phyloP scores from a whole-genome alignment of 257 asterid genomes.

The Nicotiana paniculata region DNA sequence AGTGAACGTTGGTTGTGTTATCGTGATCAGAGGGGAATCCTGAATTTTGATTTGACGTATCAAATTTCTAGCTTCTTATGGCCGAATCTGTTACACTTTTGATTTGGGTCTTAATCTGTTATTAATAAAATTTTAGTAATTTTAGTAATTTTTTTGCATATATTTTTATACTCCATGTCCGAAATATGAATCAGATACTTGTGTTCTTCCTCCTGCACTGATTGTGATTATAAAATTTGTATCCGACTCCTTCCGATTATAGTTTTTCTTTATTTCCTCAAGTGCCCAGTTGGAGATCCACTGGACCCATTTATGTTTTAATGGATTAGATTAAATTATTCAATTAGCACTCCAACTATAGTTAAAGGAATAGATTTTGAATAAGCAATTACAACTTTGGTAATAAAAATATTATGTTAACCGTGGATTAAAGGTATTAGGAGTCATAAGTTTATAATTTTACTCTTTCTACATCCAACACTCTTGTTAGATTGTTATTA shows the following conservation, averaged over 20 bases:
- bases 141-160: too few species aligned
- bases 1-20: background rate
- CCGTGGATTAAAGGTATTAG: background rate
- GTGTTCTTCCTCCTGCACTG: too few species aligned
- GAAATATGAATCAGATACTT: too few species aligned
- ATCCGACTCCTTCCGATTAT: background rate
- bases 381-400: background rate
- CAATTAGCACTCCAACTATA: background rate
- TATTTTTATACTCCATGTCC: too few species aligned
- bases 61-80: too few species aligned
- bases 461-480: background rate
- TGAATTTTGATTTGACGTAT: too few species aligned
- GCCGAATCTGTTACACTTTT: too few species aligned
- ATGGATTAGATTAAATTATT: too few species aligned
- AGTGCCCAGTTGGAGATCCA: background rate
- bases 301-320: background rate
- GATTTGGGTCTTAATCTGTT: too few species aligned
- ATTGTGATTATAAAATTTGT: background rate
- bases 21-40: background rate
- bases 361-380: background rate
- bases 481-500: background rate
- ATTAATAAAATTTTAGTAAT: too few species aligned
- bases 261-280: too few species aligned
- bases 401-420: background rate
- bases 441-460: background rate